A percentile compares a stretch with the other conserved stretches of the same genome.
Conservation (phyloP, 106 monocot species). For the Iris macrosiphon region DNA sequence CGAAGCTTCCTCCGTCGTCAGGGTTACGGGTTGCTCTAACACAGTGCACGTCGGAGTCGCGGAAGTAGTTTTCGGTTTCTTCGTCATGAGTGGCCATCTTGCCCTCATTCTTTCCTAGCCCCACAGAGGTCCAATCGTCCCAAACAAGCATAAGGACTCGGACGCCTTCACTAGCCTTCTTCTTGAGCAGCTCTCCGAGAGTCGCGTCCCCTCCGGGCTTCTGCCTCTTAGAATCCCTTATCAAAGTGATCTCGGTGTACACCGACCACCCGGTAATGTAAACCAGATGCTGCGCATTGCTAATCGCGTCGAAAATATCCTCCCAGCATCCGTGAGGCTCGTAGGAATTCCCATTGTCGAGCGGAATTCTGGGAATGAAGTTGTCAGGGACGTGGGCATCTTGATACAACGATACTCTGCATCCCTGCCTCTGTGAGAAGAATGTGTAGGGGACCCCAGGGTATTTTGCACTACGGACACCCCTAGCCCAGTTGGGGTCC, state of each 20-base stretch:
- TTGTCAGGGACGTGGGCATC: slow-evolving; percentile 27
- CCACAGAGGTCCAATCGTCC: slow-evolving; percentile 46
- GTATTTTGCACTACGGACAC: slow-evolving; percentile 8
- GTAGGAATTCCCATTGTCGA: slow-evolving; percentile 29
- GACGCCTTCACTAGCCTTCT: slow-evolving; percentile 41
- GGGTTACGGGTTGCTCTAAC: slow-evolving; percentile 41
- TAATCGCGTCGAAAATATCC: slow-evolving; percentile 43
- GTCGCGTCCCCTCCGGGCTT: slow-evolving; percentile 44
- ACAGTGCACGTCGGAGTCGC: slow-evolving; percentile 25
- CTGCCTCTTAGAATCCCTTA: slow-evolving; percentile 29
- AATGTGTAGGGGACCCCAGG: slow-evolving; percentile 24
- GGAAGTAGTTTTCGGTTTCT: slow-evolving; percentile 34
- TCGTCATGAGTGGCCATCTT: slow-evolving; percentile 47
- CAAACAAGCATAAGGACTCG: slow-evolving; percentile 49
- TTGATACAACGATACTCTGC: slow-evolving; percentile 20
- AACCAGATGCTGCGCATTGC: slow-evolving; percentile 36
- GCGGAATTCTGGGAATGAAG: slow-evolving; percentile 45
- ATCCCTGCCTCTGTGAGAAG: slow-evolving; percentile 17
- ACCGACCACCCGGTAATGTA: slow-evolving; percentile 57
- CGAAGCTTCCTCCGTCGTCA: slow-evolving; percentile 33
- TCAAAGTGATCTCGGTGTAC: slow-evolving; percentile 33
- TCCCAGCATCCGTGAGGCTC: slow-evolving; percentile 44
- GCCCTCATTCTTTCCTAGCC: slow-evolving; percentile 30
- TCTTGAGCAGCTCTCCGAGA: slow-evolving; percentile 43
- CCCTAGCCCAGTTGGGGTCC: slow-evolving; percentile 19